phyloP scores from a whole-genome alignment of 192 early-diverging fungal genomes.

The Podila clonocystis region DNA sequence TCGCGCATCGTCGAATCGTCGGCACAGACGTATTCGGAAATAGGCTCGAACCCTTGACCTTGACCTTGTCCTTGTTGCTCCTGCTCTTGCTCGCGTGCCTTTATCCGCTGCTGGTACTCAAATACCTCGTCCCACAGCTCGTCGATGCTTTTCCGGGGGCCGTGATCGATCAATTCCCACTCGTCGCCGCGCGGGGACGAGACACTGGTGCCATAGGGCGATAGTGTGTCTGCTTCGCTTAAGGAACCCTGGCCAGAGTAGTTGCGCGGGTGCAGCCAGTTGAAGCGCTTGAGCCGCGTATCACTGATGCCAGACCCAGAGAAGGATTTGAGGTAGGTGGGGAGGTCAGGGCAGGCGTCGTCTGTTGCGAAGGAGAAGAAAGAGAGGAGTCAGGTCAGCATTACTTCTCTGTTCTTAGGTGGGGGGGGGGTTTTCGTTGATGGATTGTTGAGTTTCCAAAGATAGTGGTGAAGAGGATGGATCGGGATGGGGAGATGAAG shows the following conservation, averaged over 20 bases:
- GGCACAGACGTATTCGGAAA: not conserved
- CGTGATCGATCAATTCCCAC: constrained; percentile 37
- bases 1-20: not conserved
- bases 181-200: constrained; percentile 47
- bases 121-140: constrained; percentile 46
- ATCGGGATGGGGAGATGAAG: too few relatives aligned
- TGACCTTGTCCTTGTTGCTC: not conserved
- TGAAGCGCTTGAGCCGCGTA: constrained; percentile 24
- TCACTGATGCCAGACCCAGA: constrained; percentile 34
- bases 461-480: too few relatives aligned
- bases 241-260: constrained; percentile 32
- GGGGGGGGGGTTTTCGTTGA: too few relatives aligned
- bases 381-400: too few relatives aligned
- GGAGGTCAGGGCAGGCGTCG: not conserved
- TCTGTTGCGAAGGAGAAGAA: not conserved
- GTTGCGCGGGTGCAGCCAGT: constrained; percentile 39
- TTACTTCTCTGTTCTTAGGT: too few relatives aligned
- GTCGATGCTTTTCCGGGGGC: constrained; percentile 40
- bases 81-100: constrained; percentile 24
- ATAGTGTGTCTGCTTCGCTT: constrained; percentile 28
- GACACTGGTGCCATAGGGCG: constrained; percentile 34
- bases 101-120: constrained; percentile 39
- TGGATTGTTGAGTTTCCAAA: too few relatives aligned
- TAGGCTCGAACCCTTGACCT: not conserved
- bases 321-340: constrained; percentile 29